phyloP scores from a whole-genome alignment of 768 basidiomycete species.

The Tephrocybe sp. region DNA sequence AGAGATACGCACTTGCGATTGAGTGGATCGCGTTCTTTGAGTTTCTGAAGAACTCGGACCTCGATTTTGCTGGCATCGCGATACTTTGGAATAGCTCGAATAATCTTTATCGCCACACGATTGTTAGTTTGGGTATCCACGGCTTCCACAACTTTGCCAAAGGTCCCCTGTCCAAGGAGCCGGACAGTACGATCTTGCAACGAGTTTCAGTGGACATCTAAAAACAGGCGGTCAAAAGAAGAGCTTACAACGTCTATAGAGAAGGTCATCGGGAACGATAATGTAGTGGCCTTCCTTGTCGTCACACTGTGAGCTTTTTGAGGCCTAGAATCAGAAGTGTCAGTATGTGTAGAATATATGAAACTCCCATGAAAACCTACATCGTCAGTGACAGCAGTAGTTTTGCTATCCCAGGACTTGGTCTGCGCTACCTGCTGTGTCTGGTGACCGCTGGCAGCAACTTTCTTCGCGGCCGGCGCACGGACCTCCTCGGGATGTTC shows the following conservation, averaged over 20 bases:
- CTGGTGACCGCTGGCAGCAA: conserved; percentile 47
- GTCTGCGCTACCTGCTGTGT: conserved; percentile 48
- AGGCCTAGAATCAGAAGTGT: conserved; percentile 46
- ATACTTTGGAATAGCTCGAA: conserved; percentile 97
- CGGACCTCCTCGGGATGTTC: conserved; percentile 74
- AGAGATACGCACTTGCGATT: conserved; percentile 76
- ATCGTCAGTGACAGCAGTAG: conserved; percentile 64
- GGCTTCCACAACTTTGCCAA: conserved; percentile 98
- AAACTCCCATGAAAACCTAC: conserved; percentile 42
- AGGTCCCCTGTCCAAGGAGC: conserved; percentile 94
- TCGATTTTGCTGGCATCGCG: conserved; percentile 99
- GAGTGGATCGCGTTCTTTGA: conserved; percentile 84
- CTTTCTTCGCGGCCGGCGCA: conserved; percentile 66
- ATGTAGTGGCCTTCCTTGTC: conserved; percentile 99
- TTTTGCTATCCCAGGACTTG: conserved; percentile 70
- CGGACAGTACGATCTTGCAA: conserved; percentile 84
- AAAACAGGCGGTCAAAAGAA: conserved; percentile 5
- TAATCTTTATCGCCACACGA: conserved; percentile 96
- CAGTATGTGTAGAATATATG: conserved; percentile 24
- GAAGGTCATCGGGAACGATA: conserved; percentile 87
- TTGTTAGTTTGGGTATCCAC: conserved; percentile 73
- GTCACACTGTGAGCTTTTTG: conserved; percentile 77
- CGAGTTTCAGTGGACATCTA: conserved; percentile 13
- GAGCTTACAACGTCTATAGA: conserved; percentile 80
- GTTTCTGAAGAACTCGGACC: conserved; percentile 88